Percentiles rank a stretch among this genome's conserved stretches.
These are phyloP conservation scores for Eucalyptus albens DNA, from an alignment of 345 rosid genomes.

Conservation along the genomic window DNA sequence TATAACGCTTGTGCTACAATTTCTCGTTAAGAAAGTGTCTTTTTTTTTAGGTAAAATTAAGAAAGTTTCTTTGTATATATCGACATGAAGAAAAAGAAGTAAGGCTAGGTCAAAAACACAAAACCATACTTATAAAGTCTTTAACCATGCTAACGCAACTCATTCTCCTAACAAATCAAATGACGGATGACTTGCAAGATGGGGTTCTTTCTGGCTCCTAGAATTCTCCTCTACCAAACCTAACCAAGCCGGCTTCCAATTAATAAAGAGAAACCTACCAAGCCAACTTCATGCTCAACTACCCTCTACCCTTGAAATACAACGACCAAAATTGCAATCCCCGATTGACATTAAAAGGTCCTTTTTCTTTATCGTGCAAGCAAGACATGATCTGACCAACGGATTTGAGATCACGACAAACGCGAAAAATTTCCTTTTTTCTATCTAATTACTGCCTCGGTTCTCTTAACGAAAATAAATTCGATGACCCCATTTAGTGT, in stretches of 20 bases:
- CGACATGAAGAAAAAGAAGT: neutral
- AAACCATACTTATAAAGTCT: neutral
- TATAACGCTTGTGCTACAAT: accelerated
- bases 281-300: neutral
- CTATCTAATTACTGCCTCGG: neutral
- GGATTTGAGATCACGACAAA: neutral
- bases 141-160: neutral
- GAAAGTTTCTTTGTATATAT: neutral
- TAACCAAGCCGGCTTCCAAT: neutral
- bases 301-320: neutral
- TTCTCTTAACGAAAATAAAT: neutral
- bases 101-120: neutral
- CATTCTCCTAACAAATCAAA: neutral
- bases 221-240: neutral
- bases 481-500: no score
- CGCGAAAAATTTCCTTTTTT: neutral
- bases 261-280: neutral
- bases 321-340: neutral
- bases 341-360: neutral
- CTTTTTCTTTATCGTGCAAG: neutral
- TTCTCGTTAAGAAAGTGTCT: neutral
- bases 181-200: neutral
- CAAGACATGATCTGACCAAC: neutral
- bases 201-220: neutral
- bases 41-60: neutral